These are phyloP conservation scores for Fragaria iinumae DNA, from an alignment of 306 rosid species.

Conservation along the genomic window DNA sequence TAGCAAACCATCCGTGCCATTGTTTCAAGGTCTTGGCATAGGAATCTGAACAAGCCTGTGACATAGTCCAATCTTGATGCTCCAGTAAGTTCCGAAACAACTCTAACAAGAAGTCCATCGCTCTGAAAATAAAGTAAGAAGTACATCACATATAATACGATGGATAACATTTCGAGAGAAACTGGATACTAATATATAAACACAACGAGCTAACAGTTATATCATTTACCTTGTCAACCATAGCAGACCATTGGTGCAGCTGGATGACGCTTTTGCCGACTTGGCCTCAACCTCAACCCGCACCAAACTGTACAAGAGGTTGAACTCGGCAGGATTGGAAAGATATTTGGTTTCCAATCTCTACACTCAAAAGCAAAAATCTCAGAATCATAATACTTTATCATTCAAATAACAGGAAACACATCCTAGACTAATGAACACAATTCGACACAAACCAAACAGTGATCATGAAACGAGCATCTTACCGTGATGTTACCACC, in stretches of 20 bases:
- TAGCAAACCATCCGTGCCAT: constrained; percentile 98
- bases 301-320: constrained; percentile 73
- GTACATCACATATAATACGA: neutral
- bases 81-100: constrained; percentile 78
- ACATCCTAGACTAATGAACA: neutral
- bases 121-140: constrained; percentile 52
- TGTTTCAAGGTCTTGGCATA: constrained; percentile 85
- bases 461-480: neutral
- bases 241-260: constrained; percentile 97
- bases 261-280: constrained; percentile 81
- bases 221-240: constrained; percentile 84
- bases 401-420: neutral
- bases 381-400: constrained; percentile 23
- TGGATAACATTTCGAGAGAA: neutral
- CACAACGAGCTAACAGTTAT: too few relatives aligned
- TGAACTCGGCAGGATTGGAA: constrained; percentile 56
- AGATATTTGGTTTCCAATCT: constrained; percentile 80
- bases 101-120: constrained; percentile 94
- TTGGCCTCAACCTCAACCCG: constrained; percentile 71
- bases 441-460: neutral
- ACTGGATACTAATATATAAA: neutral
- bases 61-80: constrained; percentile 87
- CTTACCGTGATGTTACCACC: constrained; percentile 87
- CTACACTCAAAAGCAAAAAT: constrained; percentile 41
- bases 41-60: constrained; percentile 88